Evolutionary conservation across 2,329 filamentous ascomycete genomes (phyloP).

Genomic region (Cladosporium cucumerinum): DNA sequence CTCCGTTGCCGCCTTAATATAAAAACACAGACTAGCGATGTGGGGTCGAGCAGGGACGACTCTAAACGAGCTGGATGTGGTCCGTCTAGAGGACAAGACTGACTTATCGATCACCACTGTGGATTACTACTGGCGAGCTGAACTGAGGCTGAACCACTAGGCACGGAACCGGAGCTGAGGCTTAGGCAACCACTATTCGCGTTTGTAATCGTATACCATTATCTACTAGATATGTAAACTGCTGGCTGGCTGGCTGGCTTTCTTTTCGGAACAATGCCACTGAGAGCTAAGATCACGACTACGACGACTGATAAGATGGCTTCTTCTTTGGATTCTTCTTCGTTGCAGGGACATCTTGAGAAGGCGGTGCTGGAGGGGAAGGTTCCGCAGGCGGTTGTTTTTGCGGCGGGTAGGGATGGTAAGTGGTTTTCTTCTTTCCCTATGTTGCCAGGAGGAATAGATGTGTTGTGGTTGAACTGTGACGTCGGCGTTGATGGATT

Average conservation of each 20-base stretch:
- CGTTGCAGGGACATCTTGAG: conserved; percentile 27
- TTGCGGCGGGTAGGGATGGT: conserved; percentile 30
- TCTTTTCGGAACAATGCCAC: background rate
- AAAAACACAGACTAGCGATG: no score
- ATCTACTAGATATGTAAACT: no score
- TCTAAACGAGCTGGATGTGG: no score
- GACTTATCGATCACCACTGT: no score
- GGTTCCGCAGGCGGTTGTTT: conserved; percentile 31
- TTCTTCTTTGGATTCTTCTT: background rate
- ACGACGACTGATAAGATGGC: conserved; percentile 16
- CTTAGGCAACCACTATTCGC: background rate
- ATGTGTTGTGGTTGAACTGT: no score
- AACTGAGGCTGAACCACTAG: background rate
- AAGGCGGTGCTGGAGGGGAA: conserved; percentile 32
- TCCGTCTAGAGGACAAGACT: no score
- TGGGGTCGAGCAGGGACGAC: no score
- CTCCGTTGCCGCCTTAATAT: background rate
- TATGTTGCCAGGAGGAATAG: no score
- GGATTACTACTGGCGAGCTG: background rate
- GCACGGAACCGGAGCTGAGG: background rate
- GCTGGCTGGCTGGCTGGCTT: background rate
- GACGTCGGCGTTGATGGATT: background rate
- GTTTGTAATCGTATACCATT: background rate
- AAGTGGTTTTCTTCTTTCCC: background rate
- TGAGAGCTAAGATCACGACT: background rate